Evolutionary conservation across 306 rosid genomes (phyloP).

Genomic region (Oemleria cerasiformis): DNA sequence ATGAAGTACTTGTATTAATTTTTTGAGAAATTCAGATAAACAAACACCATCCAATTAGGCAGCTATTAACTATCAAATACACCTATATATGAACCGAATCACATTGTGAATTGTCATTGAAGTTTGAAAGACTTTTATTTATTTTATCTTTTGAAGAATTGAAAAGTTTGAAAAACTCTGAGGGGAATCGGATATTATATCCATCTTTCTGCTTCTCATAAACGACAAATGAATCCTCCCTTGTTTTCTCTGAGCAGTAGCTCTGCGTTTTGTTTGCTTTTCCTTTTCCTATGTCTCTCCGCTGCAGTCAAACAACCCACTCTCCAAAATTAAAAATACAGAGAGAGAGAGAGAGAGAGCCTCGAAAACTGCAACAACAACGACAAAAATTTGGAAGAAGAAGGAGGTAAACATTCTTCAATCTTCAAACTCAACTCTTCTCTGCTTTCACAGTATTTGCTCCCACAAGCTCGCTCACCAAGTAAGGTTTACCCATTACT

Average conservation of each 20-base stretch:
- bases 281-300: not conserved
- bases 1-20: no score
- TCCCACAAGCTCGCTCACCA: not conserved
- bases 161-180: not conserved
- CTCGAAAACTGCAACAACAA: conserved; percentile 25
- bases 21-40: no score
- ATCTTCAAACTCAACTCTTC: not conserved
- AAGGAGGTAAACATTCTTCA: conserved; percentile 2
- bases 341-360: not conserved
- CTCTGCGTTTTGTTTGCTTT: not conserved
- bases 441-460: not conserved
- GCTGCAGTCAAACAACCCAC: not conserved
- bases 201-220: not conserved
- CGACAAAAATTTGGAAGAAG: not conserved
- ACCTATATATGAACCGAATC: no score
- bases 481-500: not conserved
- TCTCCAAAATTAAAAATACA: not conserved
- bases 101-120: no score
- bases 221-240: conserved; percentile 31
- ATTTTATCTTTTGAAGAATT: no score
- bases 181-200: not conserved
- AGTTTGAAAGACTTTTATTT: no score
- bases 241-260: conserved; percentile 10
- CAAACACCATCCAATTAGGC: no score
- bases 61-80: no score